Percentiles rank a stretch among this genome's conserved stretches.
Evolutionary conservation across 148 eudicot genomes (phyloP).

Genomic region (Hydrangea macrophylla): DNA sequence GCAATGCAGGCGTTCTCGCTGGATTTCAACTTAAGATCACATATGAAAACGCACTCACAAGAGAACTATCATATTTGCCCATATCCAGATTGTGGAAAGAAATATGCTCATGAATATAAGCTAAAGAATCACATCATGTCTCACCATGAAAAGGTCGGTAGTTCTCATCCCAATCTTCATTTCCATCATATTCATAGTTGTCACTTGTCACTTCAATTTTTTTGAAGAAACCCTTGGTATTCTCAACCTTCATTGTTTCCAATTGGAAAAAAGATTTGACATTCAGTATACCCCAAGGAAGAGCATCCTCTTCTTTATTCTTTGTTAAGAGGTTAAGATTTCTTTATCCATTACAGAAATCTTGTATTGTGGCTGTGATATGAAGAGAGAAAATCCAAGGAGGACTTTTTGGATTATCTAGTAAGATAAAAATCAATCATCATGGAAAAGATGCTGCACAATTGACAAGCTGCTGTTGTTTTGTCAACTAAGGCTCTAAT

Average conservation of each 20-base stretch:
- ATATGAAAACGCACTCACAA: constrained; percentile 97
- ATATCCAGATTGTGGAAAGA: constrained; percentile 86
- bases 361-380: no score
- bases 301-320: no score
- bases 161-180: not conserved
- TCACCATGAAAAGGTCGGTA: constrained; percentile 84
- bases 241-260: not conserved
- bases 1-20: constrained; percentile 82
- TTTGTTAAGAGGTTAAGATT: no score
- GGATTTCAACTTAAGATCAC: constrained; percentile 96
- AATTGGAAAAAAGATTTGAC: no score
- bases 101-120: constrained; percentile 95
- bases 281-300: no score
- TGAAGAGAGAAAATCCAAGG: no score
- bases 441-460: no score
- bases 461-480: no score
- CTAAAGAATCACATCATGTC: constrained; percentile 78
- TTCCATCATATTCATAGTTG: not conserved
- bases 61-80: constrained; percentile 96
- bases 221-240: not conserved
- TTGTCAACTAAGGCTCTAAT: no score
- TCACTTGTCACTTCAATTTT: not conserved
- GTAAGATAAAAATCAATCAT: no score
- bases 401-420: no score
- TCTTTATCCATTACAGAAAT: no score